Conservation (phyloP, 2,329 filamentous ascomycete genomes). For the Mycosphaerella sp. region DNA sequence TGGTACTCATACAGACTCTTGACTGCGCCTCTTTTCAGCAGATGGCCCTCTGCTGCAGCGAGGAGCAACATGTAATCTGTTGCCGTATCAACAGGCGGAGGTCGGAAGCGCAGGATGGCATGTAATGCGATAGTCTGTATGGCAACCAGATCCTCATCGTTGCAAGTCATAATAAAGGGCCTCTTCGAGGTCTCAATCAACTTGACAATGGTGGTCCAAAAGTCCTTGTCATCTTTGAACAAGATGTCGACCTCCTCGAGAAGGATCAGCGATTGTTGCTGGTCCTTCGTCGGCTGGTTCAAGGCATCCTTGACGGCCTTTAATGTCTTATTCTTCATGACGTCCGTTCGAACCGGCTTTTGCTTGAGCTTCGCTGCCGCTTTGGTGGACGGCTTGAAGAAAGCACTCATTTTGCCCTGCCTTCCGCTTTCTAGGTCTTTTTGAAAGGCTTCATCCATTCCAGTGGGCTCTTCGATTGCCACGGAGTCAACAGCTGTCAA, state of each 20-base stretch:
- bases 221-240: conserved; percentile 92
- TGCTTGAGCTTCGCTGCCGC: conserved; percentile 23
- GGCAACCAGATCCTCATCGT: conserved; percentile 77
- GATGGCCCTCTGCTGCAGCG: conserved; percentile 83
- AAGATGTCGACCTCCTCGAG: conserved; percentile 90
- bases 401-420: conserved; percentile 72
- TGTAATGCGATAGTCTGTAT: conserved; percentile 69
- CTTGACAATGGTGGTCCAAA: conserved; percentile 75
- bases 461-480: conserved; percentile 35
- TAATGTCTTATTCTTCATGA: conserved; percentile 23
- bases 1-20: conserved; percentile 64
- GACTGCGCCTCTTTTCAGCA: conserved; percentile 62
- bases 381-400: conserved; percentile 58
- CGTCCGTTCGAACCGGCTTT: conserved; percentile 32
- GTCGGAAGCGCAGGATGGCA: conserved; percentile 71
- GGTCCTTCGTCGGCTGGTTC: conserved; percentile 42
- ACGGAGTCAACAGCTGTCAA: conserved; percentile 22
- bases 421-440: conserved; percentile 60
- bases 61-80: conserved; percentile 75
- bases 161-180: conserved; percentile 93
- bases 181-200: conserved; percentile 80
- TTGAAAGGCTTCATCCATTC: conserved; percentile 43
- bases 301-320: conserved; percentile 25
- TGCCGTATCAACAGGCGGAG: conserved; percentile 61
- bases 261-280: conserved; percentile 91